Evolutionary conservation across 139 green algal genomes (phyloP), one percentile per base, ranked within the genome.

Genomic region (Chlorella sorokiniana): DNA sequence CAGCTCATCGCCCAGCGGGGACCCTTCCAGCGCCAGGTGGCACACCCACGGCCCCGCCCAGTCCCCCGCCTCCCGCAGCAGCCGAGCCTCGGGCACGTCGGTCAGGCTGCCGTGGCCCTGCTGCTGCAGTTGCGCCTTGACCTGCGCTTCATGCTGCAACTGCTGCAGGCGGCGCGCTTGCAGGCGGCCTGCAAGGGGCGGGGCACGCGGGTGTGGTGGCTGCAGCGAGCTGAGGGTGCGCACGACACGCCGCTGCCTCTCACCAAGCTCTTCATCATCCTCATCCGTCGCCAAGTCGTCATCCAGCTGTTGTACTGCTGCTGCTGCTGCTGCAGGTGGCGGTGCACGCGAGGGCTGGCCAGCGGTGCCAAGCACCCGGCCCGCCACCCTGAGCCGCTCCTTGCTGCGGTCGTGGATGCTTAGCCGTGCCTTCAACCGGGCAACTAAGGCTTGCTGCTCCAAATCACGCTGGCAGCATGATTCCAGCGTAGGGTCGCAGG

Each of bases 401-500:
- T 71, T 84, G 83, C 80, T 88, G 27, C 69, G 44, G 59, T 88
- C 83, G 48, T 54, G 42, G 20, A 74, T 56, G 29, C 37, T 70
- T 14, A 88, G 61, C 69, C 40, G 33, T 7, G 79, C 83, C n/a
- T 83, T 88, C 14, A 81, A 16, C 33, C 77, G 41, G 52, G 69
- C 80, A 27, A 64, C 76, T 35, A 74, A 2, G 3, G 61, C 56
- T 27, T 67, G 56, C 41, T 67, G 38, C 68, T 87, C 69, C 6
- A 83, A 51, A 37, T 87, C 83, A 14, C 77, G 33, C 44, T 68
- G 56, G 37, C 83, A 87, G 69, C 83, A 87, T 8, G 56, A 63
- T n/a, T 74, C 78, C 7, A 87, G 52, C 11, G 83, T 83, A 23
- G 83, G 83, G 54, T 87, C 83, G 33, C n/a, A 40, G 14, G 89